Percentiles rank a stretch among this genome's conserved stretches.
phyloP scores from a whole-genome alignment of 208 protist genomes.

The Acanthamoeba divionensis region DNA sequence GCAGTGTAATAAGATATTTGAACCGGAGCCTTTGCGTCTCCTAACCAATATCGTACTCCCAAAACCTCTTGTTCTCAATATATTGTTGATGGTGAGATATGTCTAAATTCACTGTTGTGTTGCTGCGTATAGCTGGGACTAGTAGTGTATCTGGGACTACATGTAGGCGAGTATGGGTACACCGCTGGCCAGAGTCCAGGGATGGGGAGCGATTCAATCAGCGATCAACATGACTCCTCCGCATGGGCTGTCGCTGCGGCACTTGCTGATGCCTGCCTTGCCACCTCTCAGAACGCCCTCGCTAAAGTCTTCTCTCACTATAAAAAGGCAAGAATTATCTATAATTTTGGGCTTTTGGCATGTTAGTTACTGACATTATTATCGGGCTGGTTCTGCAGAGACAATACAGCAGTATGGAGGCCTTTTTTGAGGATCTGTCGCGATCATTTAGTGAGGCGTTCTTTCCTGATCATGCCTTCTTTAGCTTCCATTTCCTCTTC shows the following conservation, averaged over 20 bases:
- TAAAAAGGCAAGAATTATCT: no score
- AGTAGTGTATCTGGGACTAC: slow-evolving; percentile 24
- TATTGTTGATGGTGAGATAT: not conserved
- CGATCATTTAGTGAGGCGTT: not conserved
- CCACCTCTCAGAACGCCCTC: slow-evolving; percentile 23
- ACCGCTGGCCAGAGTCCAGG: no score
- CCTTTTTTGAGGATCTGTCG: slow-evolving; percentile 34
- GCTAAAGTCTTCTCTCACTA: slow-evolving; percentile 42
- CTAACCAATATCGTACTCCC: not conserved
- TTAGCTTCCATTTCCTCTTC: slow-evolving; percentile 32
- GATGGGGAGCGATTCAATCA: no score
- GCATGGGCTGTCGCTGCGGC: not conserved
- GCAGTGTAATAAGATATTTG: slow-evolving; percentile 27
- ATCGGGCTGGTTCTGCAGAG: no score
- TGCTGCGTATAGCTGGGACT: not conserved
- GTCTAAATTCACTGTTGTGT: not conserved
- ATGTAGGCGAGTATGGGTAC: slow-evolving; percentile 30
- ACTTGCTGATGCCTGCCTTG: slow-evolving; percentile 30
- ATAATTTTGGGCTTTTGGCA: no score
- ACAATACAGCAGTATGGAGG: slow-evolving; percentile 11
- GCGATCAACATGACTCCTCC: no score
- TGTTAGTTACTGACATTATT: not conserved
- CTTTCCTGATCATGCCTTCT: slow-evolving; percentile 5
- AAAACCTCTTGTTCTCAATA: not conserved
- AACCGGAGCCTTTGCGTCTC: not conserved